Base-by-base conservation (phyloP, 1,284 basidiomycete species). In the Vanrija sp. region DNA sequence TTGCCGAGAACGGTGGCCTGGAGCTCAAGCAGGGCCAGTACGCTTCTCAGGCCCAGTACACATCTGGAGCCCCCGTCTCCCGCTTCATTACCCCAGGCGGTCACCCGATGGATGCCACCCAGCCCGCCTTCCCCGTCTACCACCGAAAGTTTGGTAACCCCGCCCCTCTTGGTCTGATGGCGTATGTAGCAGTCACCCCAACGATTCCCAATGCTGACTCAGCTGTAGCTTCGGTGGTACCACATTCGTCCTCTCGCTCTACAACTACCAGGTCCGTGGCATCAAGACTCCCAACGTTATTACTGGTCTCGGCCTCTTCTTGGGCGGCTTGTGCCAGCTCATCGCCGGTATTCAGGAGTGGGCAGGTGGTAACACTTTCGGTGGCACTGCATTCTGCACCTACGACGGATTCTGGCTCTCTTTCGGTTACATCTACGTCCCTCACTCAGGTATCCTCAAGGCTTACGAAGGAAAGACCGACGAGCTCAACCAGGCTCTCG, bases 251-350 rank as follows among this genome's bases (percentile, higher is more conserved):
- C 73, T 83, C 12, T 81, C 80, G 34, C 58, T 78, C 52, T 71
- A 65, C 67, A 80, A 78, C 63, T 66, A 76, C 48, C 55, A 65
- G 10, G 68, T 75, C 3, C 68, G 77, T 34, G 66, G 69, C 28
- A 71, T 80, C 52, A 67, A 65, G 68, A 79, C 52, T 75, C 85
- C 39, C 79, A 92, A 93, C 67, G 83, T 87, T 52, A 83, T 94
- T 60, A 81, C 93, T 54, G 90, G 89, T 60, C 88, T 93, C 84
- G 88, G 89, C 7, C 73, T 89, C 59, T 87, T 83, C 72, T 84
- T 83, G 60, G 93, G 92, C 55, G 94, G 94, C 59, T 82, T 94
- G 21, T 83, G 83, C 8, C 94, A 83, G 67, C 60, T 83, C 51
- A 73, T 83, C 21, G 81, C 80, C 3, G 81, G 82, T 46, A 79